phyloP scores from a whole-genome alignment of 2,329 filamentous ascomycete species.

The Myrmaecium sp. region DNA sequence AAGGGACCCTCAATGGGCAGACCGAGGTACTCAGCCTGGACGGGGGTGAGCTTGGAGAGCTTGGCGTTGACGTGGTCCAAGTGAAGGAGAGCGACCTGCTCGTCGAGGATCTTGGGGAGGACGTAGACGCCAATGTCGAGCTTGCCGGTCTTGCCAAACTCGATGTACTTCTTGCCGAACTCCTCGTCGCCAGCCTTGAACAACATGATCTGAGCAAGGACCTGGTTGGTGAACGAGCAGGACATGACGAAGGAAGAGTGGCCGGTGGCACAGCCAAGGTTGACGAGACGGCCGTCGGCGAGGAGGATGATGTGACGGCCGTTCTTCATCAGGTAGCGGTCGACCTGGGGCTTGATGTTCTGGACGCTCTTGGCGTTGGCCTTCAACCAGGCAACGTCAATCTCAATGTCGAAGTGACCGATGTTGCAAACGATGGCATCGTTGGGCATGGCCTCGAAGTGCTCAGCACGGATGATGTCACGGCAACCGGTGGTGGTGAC shows the following conservation, averaged over 20 bases:
- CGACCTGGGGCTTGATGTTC: conserved; percentile 99
- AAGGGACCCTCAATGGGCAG: conserved; percentile 74
- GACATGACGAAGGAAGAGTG: conserved; percentile 99
- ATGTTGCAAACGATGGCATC: conserved; percentile 99
- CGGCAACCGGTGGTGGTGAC: conserved; percentile 98
- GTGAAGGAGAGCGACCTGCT: conserved; percentile 94
- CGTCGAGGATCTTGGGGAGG: conserved; percentile 95
- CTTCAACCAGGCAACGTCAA: conserved; percentile 99
- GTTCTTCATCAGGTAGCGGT: conserved; percentile 87
- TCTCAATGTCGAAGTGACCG: conserved; percentile 99
- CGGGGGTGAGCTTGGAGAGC: conserved; percentile 67
- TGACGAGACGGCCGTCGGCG: conserved; percentile 96
- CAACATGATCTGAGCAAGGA: conserved; percentile 96
- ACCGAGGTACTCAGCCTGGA: conserved; percentile 90
- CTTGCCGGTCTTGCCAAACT: conserved; percentile 87
- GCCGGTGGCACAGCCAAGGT: conserved; percentile 96
- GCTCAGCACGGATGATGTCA: conserved; percentile 80
- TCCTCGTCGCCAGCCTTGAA: conserved; percentile 81
- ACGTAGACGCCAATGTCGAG: conserved; percentile 88
- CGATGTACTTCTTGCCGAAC: conserved; percentile 86
- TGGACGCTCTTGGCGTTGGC: conserved; percentile 80
- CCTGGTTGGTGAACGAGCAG: conserved; percentile 99
- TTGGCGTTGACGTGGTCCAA: conserved; percentile 86
- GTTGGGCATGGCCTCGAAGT: conserved; percentile 93
- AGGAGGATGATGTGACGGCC: conserved; percentile 97